Percentiles rank a stretch among this genome's conserved stretches.
Conservation (phyloP, 139 green algal species). For the Coelastrella sp. region DNA sequence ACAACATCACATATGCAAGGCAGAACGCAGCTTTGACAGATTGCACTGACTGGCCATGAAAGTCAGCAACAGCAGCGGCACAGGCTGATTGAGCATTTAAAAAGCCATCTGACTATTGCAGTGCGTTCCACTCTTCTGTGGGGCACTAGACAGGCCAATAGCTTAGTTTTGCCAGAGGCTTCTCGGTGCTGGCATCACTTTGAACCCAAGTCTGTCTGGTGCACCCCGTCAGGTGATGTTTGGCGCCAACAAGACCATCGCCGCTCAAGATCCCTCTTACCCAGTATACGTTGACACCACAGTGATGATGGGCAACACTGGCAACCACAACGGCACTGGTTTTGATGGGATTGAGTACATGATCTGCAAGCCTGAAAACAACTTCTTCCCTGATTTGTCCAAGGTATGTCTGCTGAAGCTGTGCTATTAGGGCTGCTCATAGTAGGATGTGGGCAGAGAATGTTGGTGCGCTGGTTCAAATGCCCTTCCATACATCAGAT, state of each 20-base stretch:
- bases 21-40: no score
- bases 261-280: slow-evolving; percentile 97
- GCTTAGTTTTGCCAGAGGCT: background rate
- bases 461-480: no score
- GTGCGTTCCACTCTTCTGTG: no score
- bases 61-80: no score
- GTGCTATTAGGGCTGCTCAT: no score
- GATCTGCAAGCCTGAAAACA: slow-evolving; percentile 88
- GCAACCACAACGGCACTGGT: slow-evolving; percentile 79
- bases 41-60: no score
- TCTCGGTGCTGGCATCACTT: background rate
- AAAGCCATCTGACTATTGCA: no score
- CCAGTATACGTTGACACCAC: slow-evolving; percentile 98
- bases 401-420: background rate
- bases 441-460: no score
- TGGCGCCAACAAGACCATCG: slow-evolving; percentile 61
- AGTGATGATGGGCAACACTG: slow-evolving; percentile 99
- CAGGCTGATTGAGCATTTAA: no score
- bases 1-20: no score
- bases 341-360: slow-evolving; percentile 97
- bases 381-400: slow-evolving; percentile 96
- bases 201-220: background rate
- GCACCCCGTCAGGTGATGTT: slow-evolving; percentile 90
- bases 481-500: no score
- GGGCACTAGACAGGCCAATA: no score